These are phyloP conservation scores for Corymbia maculata DNA, from an alignment of 345 rosid genomes.

Conservation along the genomic window DNA sequence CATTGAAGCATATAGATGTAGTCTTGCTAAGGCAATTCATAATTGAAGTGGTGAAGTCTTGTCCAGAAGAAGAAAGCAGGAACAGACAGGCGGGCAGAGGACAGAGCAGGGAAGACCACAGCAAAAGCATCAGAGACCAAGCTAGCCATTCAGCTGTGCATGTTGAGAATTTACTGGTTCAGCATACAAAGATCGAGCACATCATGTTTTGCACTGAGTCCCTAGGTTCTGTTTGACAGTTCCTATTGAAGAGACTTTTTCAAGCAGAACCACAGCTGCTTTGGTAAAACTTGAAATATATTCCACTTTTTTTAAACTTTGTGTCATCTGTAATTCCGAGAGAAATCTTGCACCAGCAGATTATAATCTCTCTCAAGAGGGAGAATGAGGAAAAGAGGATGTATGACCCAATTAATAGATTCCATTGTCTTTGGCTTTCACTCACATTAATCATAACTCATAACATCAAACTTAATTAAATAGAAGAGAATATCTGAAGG, in stretches of 20 bases:
- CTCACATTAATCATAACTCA: neutral
- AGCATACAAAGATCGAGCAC: neutral
- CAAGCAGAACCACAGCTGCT: neutral
- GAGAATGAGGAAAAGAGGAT: neutral
- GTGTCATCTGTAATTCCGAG: neutral
- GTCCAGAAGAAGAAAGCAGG: neutral
- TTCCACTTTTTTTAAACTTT: neutral
- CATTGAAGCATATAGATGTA: neutral
- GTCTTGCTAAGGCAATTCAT: neutral
- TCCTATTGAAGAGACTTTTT: neutral
- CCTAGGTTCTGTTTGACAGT: neutral
- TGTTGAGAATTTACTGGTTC: neutral
- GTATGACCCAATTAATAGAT: neutral
- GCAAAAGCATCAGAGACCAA: neutral
- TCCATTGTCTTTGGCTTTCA: neutral
- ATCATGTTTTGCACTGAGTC: neutral
- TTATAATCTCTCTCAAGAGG: neutral
- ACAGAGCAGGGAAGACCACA: neutral
- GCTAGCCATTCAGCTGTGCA: neutral
- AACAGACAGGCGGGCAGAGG: neutral
- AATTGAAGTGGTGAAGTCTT: neutral
- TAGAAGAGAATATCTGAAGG: neutral
- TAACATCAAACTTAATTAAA: neutral
- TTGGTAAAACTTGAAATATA: neutral
- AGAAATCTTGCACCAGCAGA: neutral